Base-by-base conservation (phyloP, 139 green algal genomes). In the Chlorella sp. region DNA sequence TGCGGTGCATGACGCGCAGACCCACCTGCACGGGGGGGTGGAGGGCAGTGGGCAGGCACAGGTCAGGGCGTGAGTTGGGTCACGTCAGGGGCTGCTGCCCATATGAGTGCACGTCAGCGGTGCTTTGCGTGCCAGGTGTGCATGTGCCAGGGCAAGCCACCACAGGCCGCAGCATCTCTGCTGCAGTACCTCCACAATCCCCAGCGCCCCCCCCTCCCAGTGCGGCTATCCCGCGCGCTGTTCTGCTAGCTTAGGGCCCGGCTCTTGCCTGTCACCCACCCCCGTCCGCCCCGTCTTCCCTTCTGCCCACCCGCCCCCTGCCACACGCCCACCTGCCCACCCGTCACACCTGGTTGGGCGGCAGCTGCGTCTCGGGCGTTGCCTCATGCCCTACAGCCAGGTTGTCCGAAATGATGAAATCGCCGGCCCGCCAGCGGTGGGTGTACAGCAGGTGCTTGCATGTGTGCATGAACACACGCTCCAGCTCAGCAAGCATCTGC, bases 321-420 rank as follows among this genome's bases (percentile, higher is more conserved):
- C 36, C 75, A 53, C 75, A 81, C 77, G 60, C 77, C 60, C 5
- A 26, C 37, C 12, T 66, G 9, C 78, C n/a, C 9, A 15, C 4
- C 26, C 40, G 30, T 0, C 66, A 14, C 60, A 85, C 88, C 61
- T 78, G 22, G 0, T 91, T 37, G 1, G 64, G 36, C 21, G 89
- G 85, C n/a, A 87, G 61, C 90, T 95, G 93, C 16, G 93, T 95
- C 34, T 94, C 89, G 11, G 88, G 83, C 0, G 77, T 53, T 0
- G 93, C 93, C 66, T 95, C 92, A 68, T 95, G 93, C 4, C 61
- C 93, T 18, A 95, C 60, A 2, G 92, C 92, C 36, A 91, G 80
- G 86, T 95, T 95, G 90, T 95, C 93, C 24, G 80, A 79, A 12
- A 95, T 94, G 24, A 95, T 89, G 57, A 95, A 95, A 66, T 95